Percentiles rank a stretch among this genome's conserved stretches.
phyloP scores from a whole-genome alignment of 2,329 filamentous ascomycete genomes.

The Thielaviopsis populi region DNA sequence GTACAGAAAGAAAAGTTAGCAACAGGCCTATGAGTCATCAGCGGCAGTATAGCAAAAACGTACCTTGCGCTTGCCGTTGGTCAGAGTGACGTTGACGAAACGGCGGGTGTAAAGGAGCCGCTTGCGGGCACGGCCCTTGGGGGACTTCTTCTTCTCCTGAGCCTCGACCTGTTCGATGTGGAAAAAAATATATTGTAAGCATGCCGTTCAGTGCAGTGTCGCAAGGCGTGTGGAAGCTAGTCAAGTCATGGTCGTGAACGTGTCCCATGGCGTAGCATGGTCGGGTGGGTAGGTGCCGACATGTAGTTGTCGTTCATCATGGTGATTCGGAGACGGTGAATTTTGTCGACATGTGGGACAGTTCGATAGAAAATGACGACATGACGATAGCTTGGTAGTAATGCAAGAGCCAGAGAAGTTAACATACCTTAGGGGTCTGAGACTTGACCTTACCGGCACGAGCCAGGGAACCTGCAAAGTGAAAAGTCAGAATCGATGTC shows the following conservation, averaged over 20 bases:
- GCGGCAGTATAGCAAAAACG: not conserved
- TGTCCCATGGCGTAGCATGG: not conserved
- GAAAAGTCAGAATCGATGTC: slow-evolving; percentile 6
- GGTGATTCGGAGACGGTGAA: not conserved
- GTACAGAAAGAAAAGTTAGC: slow-evolving; percentile 4
- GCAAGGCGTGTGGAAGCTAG: not conserved
- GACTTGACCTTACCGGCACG: slow-evolving; percentile 95
- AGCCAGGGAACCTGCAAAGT: slow-evolving; percentile 38
- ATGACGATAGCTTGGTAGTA: not conserved
- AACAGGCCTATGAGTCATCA: not conserved
- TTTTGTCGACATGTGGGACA: not conserved
- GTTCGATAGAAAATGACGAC: not conserved
- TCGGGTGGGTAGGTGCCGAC: not conserved
- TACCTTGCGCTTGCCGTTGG: slow-evolving; percentile 97
- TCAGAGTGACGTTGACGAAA: slow-evolving; percentile 96
- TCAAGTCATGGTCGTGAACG: not conserved
- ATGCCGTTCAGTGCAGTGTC: not conserved
- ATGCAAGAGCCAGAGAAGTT: slow-evolving; percentile 17
- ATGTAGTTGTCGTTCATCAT: not conserved
- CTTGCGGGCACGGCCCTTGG: slow-evolving; percentile 97
- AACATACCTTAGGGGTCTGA: slow-evolving; percentile 74
- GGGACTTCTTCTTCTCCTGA: slow-evolving; percentile 91
- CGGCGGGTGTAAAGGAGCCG: slow-evolving; percentile 89
- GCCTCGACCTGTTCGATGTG: slow-evolving; percentile 52
- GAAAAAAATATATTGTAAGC: not conserved